A percentile compares a stretch with the other conserved stretches of the same genome.
These are phyloP conservation scores for Trametes punicea DNA, from an alignment of 768 basidiomycete species.

Conservation along the genomic window DNA sequence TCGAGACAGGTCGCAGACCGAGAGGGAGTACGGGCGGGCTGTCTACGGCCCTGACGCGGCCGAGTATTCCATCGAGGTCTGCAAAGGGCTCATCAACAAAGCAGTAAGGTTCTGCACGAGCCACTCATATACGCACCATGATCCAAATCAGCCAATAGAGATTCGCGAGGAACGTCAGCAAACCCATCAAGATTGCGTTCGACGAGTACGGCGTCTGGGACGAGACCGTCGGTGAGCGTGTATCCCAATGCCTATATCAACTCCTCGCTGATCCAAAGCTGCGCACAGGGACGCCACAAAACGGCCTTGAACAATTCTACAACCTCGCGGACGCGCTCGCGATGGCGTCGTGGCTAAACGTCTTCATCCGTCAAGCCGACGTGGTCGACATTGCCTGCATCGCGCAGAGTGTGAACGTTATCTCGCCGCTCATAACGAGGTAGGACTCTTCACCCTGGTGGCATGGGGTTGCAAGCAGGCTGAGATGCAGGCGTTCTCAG, in stretches of 20 bases:
- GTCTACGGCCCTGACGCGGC: constrained; percentile 27
- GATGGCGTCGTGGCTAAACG: constrained; percentile 59
- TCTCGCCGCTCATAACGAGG: constrained; percentile 37
- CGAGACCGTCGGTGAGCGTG: constrained; percentile 24
- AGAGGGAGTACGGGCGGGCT: constrained; percentile 23
- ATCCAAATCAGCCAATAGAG: constrained; percentile 4
- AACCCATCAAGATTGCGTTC: constrained; percentile 25
- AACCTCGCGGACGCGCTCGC: constrained; percentile 34
- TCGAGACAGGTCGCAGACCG: constrained; percentile 22
- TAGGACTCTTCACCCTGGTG: constrained; percentile 19
- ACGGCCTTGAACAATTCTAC: constrained; percentile 22
- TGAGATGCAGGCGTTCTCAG: constrained; percentile 33
- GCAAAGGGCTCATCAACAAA: constrained; percentile 24
- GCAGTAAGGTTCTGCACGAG: constrained; percentile 14
- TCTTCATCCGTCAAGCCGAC: constrained; percentile 57
- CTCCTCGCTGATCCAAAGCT: background rate
- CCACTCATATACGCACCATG: background rate
- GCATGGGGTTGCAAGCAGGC: background rate
- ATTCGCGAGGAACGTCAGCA: constrained; percentile 19
- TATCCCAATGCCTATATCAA: background rate
- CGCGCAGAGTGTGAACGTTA: constrained; percentile 53
- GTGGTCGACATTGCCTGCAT: constrained; percentile 60
- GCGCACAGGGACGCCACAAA: constrained; percentile 20
- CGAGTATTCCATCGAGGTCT: constrained; percentile 26
- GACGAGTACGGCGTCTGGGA: constrained; percentile 29